Evolutionary conservation across 2,329 filamentous ascomycete genomes (phyloP).

Genomic region (Diaporthe sp.): DNA sequence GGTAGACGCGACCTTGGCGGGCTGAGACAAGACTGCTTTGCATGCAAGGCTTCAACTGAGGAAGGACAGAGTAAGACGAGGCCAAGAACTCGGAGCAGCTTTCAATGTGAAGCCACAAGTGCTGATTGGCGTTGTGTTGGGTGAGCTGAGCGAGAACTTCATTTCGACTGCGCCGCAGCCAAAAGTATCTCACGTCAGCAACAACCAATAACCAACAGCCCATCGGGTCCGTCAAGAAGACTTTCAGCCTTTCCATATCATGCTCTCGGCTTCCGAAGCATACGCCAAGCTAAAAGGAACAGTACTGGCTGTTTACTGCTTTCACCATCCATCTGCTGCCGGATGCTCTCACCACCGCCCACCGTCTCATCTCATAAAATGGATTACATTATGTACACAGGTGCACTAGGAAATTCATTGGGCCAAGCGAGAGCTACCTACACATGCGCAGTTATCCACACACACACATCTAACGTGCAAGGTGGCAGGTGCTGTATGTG

Average conservation of each 20-base stretch:
- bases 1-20: conserved; percentile 5
- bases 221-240: background rate
- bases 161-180: conserved; percentile 19
- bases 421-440: background rate
- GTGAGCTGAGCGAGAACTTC: background rate
- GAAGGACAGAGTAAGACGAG: background rate
- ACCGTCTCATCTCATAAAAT: background rate
- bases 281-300: background rate
- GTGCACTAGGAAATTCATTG: background rate
- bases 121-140: background rate
- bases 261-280: background rate
- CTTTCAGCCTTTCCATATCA: background rate
- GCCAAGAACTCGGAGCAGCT: background rate
- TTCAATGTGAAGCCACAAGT: background rate
- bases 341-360: background rate
- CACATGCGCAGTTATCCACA: background rate
- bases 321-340: background rate
- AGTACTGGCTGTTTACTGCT: too few relatives aligned
- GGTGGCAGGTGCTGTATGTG: background rate
- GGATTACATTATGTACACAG: background rate
- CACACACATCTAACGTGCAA: background rate
- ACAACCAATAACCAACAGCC: background rate
- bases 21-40: conserved; percentile 9
- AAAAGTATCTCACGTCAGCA: conserved; percentile 20
- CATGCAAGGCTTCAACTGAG: background rate